Evolutionary conservation across 129 eudicot species (phyloP), one percentile per base, ranked within the genome.

Genomic region (Apium graveolens): DNA sequence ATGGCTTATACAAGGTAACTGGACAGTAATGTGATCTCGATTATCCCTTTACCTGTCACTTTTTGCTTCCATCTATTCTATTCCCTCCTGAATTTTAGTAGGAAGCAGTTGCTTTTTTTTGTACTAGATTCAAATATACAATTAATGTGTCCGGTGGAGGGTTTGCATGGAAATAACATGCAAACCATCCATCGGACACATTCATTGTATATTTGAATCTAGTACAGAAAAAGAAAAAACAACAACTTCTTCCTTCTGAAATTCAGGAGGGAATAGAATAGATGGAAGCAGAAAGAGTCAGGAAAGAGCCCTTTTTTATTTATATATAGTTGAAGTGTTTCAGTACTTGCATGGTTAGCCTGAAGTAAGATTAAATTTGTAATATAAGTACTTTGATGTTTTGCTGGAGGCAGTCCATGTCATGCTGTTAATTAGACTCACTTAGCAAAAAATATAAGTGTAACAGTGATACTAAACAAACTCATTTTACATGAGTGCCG

Each of bases 1-100:
- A 95, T 86, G 99, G 99, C 70, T 80, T 95, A 76, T 95, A 95
- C 80, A 83, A 87, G 95, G 99, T 95, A 82, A 34, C 29, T 55
- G 42, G 26, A 38, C 49, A 45, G 32, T 44, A 5, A 27, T 27
- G 74, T n/a, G 20, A 27, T 73, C 55, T 43, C 2, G 5, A 1
- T 27, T 43, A 12, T 26, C 16, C 76, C 4, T 1, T 72, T 72
- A 41, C 12, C 32, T 21, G 31, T 24, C 51, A 11, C 20, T 73
- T 12, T 5, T 29, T 24, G 16, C 76, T 34, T 48, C 31, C 48
- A 76, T 51, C 2, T 42, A 26, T 42, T 32, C 1, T 76, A 51
- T 51, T 60, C 51, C 49, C 48, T 18, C 76, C 27, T 1, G 31
- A 29, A 24, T 41, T 11, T 32, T 34, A 57, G 41, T 75, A 57